Conservation (phyloP, 2,329 filamentous ascomycete genomes). For the Pseudonectria foliicola region DNA sequence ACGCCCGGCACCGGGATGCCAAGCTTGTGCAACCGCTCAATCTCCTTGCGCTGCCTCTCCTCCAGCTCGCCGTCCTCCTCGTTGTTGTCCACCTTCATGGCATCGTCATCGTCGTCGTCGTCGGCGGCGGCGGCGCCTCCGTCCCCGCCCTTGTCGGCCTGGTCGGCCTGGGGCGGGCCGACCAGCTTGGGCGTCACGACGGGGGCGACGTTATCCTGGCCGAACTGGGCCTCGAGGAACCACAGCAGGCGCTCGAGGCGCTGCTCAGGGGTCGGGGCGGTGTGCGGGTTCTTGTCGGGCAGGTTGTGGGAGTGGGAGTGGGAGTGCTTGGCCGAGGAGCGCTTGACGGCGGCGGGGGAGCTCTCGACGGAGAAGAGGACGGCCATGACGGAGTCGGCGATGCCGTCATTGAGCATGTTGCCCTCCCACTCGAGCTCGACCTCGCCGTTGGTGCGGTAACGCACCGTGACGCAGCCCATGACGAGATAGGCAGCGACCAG, state of each 20-base stretch:
- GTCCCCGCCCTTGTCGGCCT: conserved; percentile 22
- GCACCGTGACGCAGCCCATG: conserved; percentile 87
- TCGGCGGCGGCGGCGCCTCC: no score
- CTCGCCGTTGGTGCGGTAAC: conserved; percentile 68
- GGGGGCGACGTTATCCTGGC: conserved; percentile 70
- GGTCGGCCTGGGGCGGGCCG: conserved; percentile 28
- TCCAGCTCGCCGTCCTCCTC: conserved; percentile 38
- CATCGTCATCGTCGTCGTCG: conserved; percentile 31
- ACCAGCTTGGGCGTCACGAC: conserved; percentile 59
- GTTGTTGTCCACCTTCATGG: conserved; percentile 28
- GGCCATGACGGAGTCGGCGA: conserved; percentile 94
- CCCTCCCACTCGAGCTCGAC: conserved; percentile 95
- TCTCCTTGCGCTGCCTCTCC: conserved; percentile 58
- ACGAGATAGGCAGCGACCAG: conserved; percentile 57
- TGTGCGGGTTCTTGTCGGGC: conserved; percentile 59
- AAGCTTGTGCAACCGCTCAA: conserved; percentile 70
- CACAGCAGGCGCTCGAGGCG: conserved; percentile 81
- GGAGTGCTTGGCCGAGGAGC: conserved; percentile 33
- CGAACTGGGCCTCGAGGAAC: conserved; percentile 97
- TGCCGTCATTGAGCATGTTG: conserved; percentile 94
- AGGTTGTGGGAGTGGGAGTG: conserved; percentile 39
- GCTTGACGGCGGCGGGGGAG: conserved; percentile 89
- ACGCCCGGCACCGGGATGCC: conserved; percentile 90
- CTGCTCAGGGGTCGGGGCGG: conserved; percentile 63
- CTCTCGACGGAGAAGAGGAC: conserved; percentile 88